Evolutionary conservation across 2,329 filamentous ascomycete species (phyloP), one percentile per base, ranked within the genome.

Genomic region (Pyricularia grisea): DNA sequence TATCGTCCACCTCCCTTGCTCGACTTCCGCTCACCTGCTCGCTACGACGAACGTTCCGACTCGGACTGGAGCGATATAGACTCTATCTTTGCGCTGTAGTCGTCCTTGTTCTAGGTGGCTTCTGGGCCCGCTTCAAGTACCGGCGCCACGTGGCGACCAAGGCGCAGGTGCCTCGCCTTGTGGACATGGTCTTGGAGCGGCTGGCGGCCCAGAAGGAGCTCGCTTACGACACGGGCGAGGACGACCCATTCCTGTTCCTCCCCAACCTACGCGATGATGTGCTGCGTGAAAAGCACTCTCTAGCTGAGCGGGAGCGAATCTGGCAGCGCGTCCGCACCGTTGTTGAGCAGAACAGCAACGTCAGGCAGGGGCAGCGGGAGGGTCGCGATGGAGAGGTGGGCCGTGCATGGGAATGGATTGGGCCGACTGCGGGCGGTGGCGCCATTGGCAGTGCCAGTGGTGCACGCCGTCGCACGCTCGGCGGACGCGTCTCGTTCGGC

Each of bases 301-400:
- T 94, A 25, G 84, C 85, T 10, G 87, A 93, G 74, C 86, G 95
- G 55, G 91, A 95, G 76, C 87, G 88, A 69, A 83, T 99, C 67
- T 99, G 96, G 95, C 85, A 88, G 72, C 88, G 88, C 67, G 95
- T 99, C 25, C 87, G 88, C 73, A 87, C 84, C 67, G 90, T 98
- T 68, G 94, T 99, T 0, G 95, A 99, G 79, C 89, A 90, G 78
- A 99, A 99, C 78, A 91, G 92, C 70, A 99, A 99, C 75, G 91
- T 99, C 20, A 87, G 95, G 61, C 92, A 86, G 0, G 83, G 85
- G 80, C 79, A 94, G 85, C 81, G 93, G 82, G 81, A 91, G 85
- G 79, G 90, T 65, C 80, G 83, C 68, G 89, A 84, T 73, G 88
- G 88, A 42, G 88, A 90, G 75, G 84, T 91, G 33, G 87, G 87